phyloP scores from a whole-genome alignment of 805 yeast species.

The Candida andamanensis region DNA sequence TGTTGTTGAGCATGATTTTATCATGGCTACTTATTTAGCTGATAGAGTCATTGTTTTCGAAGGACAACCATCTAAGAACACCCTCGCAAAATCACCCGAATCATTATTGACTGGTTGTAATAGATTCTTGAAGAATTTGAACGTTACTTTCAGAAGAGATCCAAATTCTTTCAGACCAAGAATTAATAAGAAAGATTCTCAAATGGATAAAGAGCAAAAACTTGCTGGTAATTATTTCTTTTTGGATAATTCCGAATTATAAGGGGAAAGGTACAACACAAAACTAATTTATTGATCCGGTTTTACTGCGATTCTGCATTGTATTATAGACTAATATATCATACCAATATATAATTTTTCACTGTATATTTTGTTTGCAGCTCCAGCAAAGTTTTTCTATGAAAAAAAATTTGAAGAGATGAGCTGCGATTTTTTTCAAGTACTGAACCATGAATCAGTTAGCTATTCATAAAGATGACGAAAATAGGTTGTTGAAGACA shows the following conservation, averaged over 20 bases:
- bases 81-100: slow-evolving; percentile 86
- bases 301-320: slow-evolving; percentile 6
- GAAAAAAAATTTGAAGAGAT: background rate
- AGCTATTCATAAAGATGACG: slow-evolving; percentile 70
- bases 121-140: slow-evolving; percentile 91
- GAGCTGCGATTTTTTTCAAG: slow-evolving; percentile 3
- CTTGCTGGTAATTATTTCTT: slow-evolving; percentile 90
- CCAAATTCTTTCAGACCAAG: slow-evolving; percentile 98
- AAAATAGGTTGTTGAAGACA: slow-evolving; percentile 64
- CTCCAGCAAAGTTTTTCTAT: no score
- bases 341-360: slow-evolving; percentile 1
- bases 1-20: slow-evolving; percentile 98
- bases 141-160: slow-evolving; percentile 98
- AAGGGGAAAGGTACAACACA: slow-evolving; percentile 7
- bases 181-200: slow-evolving; percentile 95
- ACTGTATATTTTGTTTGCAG: background rate
- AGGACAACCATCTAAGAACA: slow-evolving; percentile 84
- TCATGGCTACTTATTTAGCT: slow-evolving; percentile 99
- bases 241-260: slow-evolving; percentile 61
- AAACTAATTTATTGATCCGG: no score
- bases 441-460: slow-evolving; percentile 39
- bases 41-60: slow-evolving; percentile 98
- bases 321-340: slow-evolving; percentile 6
- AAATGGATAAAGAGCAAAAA: slow-evolving; percentile 99
- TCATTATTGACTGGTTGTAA: slow-evolving; percentile 95